phyloP scores from a whole-genome alignment of 2,329 filamentous ascomycete species.

The Alternaria atra region DNA sequence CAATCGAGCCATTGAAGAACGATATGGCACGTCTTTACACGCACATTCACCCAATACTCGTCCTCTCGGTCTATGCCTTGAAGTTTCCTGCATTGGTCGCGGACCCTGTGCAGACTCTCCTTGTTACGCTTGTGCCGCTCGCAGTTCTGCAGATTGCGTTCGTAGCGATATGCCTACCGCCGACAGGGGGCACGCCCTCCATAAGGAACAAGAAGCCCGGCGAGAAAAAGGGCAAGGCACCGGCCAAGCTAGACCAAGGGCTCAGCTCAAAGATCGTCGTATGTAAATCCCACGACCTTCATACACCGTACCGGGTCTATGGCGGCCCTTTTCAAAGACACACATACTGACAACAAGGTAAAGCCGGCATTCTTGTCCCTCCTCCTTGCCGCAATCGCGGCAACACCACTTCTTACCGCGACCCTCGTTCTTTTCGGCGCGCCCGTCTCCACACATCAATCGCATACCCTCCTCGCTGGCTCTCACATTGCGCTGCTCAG shows the following conservation, averaged over 20 bases:
- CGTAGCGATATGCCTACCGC: constrained; percentile 67
- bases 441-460: constrained; percentile 81
- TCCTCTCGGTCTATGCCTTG: constrained; percentile 70
- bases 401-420: constrained; percentile 65
- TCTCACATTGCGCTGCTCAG: constrained; percentile 82
- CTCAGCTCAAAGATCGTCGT: constrained; percentile 53
- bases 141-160: constrained; percentile 70
- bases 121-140: constrained; percentile 68
- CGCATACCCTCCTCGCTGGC: constrained; percentile 81
- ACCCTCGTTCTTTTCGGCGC: constrained; percentile 89
- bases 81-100: constrained; percentile 73
- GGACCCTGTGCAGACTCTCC: constrained; percentile 72
- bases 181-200: constrained; percentile 52
- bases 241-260: constrained; percentile 35
- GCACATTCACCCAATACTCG: constrained; percentile 72
- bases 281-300: constrained; percentile 28
- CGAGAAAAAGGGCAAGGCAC: constrained; percentile 47
- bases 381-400: constrained; percentile 63
- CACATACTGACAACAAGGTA: neutral
- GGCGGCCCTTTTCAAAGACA: neutral
- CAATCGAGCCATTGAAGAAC: constrained; percentile 59
- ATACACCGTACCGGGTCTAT: neutral
- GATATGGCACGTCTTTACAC: constrained; percentile 65
- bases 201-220: constrained; percentile 64
- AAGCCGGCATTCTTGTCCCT: constrained; percentile 78